phyloP scores from a whole-genome alignment of 805 yeast species.

The Nakazawaea anatomiae region DNA sequence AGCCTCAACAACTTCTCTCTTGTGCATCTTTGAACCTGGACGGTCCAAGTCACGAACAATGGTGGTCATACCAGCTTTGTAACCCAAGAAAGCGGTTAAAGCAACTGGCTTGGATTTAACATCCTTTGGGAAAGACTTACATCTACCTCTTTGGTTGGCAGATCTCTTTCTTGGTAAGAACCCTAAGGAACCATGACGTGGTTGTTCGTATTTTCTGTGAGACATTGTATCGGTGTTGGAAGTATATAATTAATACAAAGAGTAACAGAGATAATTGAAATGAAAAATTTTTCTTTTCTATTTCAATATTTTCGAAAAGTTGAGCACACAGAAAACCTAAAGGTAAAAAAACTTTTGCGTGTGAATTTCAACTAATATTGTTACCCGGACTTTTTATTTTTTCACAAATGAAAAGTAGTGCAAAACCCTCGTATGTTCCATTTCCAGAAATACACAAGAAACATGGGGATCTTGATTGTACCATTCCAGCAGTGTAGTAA shows the following conservation, averaged over 20 bases:
- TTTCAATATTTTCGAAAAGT: neutral
- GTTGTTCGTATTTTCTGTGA: slow-evolving; percentile 99
- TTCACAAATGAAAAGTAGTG: neutral
- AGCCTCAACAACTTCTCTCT: slow-evolving; percentile 99
- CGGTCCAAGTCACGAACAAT: slow-evolving; percentile 99
- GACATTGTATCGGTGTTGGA: slow-evolving; percentile 56
- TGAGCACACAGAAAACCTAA: no score
- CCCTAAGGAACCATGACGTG: slow-evolving; percentile 99
- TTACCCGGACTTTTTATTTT: neutral
- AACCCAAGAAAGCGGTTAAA: slow-evolving; percentile 99
- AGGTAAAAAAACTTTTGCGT: neutral
- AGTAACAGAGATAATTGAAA: neutral
- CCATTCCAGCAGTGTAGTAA: no score
- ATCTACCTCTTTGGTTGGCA: slow-evolving; percentile 96
- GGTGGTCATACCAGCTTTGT: slow-evolving; percentile 99
- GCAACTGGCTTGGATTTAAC: slow-evolving; percentile 97
- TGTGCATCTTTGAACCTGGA: slow-evolving; percentile 99
- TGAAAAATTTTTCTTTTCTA: neutral
- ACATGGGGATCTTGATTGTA: no score
- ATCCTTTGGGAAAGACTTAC: slow-evolving; percentile 99
- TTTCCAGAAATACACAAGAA: no score
- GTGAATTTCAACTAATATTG: neutral
- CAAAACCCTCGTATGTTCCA: no score
- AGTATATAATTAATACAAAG: slow-evolving; percentile 6
- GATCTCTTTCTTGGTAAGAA: slow-evolving; percentile 99